Evolutionary conservation across 2,329 filamentous ascomycete genomes (phyloP), one percentile per base, ranked within the genome.

Genomic region (Cladosporium velox): DNA sequence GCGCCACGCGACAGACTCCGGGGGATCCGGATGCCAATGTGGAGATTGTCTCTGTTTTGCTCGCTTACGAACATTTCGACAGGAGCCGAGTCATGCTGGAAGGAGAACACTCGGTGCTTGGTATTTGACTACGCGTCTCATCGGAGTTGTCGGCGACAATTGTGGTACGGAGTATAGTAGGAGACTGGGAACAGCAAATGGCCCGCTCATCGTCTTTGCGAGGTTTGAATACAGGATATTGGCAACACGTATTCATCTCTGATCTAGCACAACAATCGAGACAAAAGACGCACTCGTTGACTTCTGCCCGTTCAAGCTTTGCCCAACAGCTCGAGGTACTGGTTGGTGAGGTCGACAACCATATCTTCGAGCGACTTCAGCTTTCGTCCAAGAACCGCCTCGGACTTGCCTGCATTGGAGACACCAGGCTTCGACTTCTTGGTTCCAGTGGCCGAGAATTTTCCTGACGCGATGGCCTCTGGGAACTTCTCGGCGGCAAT

Each of bases 271-370:
- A 2, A n/a, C 38, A n/a, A n/a, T n/a, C 8, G 6, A 18, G 14
- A 15, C 5, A 7, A 4, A 41, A 41, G 10, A n/a, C 5, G 35
- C 14, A n/a, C 18, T 7, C n/a, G 38, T 8, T n/a, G n/a, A 3
- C 7, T 6, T 44, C 21, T n/a, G 15, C 21, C 2, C 26, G 14
- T 32, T 59, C 35, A 59, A 24, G 57, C 24, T 35, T 18, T 51
- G 4, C 35, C n/a, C 41, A 60, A 18, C 10, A 65, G 10, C 58
- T 66, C 58, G 14, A 66, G n/a, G 55, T 66, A 66, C 49, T 66
- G 64, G 14, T 32, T 34, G 12, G 49, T 34, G 1, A 66, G n/a
- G 24, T 38, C 59, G 18, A 18, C 32, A 28, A 61, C 59, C 64
- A 62, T 66, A 30, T 55, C 58, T n/a, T 55, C 58, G 15, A 58